Percentiles rank a stretch among this genome's conserved stretches.
Evolutionary conservation across 2,329 filamentous ascomycete species (phyloP).

Genomic region (Fusarium begoniae): DNA sequence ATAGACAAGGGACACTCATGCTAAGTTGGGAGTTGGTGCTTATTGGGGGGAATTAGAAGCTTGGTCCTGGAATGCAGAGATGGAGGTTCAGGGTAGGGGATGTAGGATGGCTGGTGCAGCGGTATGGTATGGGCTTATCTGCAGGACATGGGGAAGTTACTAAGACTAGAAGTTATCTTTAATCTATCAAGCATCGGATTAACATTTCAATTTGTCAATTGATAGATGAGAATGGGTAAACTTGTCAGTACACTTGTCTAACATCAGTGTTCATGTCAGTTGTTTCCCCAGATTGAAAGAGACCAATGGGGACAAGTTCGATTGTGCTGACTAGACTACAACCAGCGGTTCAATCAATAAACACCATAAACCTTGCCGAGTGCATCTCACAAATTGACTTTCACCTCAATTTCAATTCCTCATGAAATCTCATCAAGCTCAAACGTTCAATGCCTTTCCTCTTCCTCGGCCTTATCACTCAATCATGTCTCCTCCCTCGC

Average conservation of each 20-base stretch:
- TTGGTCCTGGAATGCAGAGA: not conserved
- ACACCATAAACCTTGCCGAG: not conserved
- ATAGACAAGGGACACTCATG: not conserved
- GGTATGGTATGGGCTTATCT: not conserved
- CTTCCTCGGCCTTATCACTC: constrained; percentile 20
- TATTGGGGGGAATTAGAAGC: constrained; percentile 2
- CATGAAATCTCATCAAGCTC: not conserved
- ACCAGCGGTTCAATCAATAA: not conserved
- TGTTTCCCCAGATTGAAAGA: not conserved
- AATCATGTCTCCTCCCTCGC: constrained; percentile 18
- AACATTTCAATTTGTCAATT: not conserved
- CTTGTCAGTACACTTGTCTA: not conserved
- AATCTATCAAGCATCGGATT: not conserved
- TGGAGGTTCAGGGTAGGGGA: constrained; percentile 12
- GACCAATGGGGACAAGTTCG: constrained; percentile 33
- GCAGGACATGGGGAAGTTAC: not conserved
- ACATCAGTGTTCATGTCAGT: not conserved
- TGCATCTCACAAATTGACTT: not conserved
- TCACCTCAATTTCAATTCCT: not conserved
- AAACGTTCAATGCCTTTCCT: not conserved
- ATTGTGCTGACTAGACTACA: constrained; percentile 38
- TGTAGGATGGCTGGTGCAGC: not conserved
- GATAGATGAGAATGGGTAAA: not conserved
- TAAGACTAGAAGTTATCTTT: not conserved
- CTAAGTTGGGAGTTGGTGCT: not conserved